Base-by-base conservation (phyloP, 345 rosid species). In the Nasturtium officinale region DNA sequence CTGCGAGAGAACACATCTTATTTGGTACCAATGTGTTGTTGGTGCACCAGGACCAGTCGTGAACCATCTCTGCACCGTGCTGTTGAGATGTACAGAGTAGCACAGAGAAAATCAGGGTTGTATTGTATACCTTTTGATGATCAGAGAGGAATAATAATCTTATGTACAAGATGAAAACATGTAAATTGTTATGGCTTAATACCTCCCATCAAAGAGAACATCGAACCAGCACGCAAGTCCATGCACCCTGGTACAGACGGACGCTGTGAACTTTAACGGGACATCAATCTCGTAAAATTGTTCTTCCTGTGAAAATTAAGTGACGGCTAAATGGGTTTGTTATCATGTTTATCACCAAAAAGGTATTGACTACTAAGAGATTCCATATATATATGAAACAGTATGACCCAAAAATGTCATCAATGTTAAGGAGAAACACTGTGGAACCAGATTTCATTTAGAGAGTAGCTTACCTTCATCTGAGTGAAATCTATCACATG, bases 171-270 rank as follows among this genome's bases (percentile, higher is more conserved):
- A 50, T 9, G 28, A 37, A 16, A 17, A 51, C 43, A 29, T 17
- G 52, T 51, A 4, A 29, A 0, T 6, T 26, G 40, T 38, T 5
- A 20, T n/a, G 55, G 54, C 7, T 72, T 72, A 15, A 42, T 80
- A 83, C 97, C 97, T 94, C 60, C 98, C 97, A 69, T 91, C 82
- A 67, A 94, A 94, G 61, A 94, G 76, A 50, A 94, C 96, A 29
- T 94, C 98, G 18, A 94, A 94, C 98, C 97, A 94, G 74, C 97
- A 91, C 12, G 98, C 98, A 79, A 94, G 79, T 8, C 98, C 98
- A 74, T 94, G 98, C 63, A 94, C 86, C 81, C 97, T 85, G 43
- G 95, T 82, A 66, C 97, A 96, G 23, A 89, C 84, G 5, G 92
- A 82, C 6, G 95, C 88, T 32, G 72, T 75, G 72, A 94, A 91